phyloP scores from a whole-genome alignment of 306 rosid species.

The Lagenaria siceraria region DNA sequence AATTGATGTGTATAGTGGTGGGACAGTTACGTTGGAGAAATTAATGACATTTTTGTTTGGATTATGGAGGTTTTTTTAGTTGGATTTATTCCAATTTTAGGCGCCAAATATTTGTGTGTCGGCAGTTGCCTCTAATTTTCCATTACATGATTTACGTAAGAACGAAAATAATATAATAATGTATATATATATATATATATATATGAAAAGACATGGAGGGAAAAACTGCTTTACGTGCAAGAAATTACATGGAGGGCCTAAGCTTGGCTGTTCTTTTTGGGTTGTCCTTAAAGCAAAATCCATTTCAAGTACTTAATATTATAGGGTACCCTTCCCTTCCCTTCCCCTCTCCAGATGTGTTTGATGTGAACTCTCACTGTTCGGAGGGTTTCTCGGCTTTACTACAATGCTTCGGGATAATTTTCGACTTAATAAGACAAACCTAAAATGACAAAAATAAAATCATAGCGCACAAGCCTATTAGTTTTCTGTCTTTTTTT shows the following conservation, averaged over 20 bases:
- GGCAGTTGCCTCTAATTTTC: not conserved
- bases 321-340: not conserved
- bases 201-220: not conserved
- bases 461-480: no score
- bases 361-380: not conserved
- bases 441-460: no score
- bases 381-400: no score
- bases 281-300: conserved; percentile 73
- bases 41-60: conserved; percentile 15
- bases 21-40: not conserved
- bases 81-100: conserved; percentile 15
- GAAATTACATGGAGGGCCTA: conserved; percentile 24
- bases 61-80: conserved; percentile 16
- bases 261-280: conserved; percentile 17
- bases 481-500: no score
- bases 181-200: no score
- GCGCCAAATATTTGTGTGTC: conserved; percentile 3
- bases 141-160: not conserved
- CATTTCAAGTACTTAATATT: conserved; percentile 1
- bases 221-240: conserved; percentile 56
- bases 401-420: no score
- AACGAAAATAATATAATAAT: not conserved
- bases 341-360: not conserved
- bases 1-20: not conserved
- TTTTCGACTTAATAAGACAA: no score